Evolutionary conservation across 306 rosid genomes (phyloP), one percentile per base, ranked within the genome.

Genomic region (Abrus pulchellus): DNA sequence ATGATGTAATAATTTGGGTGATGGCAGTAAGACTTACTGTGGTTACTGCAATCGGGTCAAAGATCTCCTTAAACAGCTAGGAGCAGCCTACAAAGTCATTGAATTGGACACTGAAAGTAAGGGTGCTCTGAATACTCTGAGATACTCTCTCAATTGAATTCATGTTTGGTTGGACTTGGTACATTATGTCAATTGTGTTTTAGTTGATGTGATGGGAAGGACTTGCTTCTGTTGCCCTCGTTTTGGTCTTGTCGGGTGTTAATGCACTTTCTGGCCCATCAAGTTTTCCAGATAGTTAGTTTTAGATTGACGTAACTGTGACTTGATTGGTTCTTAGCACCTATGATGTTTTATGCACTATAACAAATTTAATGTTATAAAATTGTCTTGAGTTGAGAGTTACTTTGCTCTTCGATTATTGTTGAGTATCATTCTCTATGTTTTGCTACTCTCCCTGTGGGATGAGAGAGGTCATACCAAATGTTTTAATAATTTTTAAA

Each of bases 21-120:
- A 33, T 88, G 78, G 66, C 97, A 92, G 98, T 75, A 94, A 94
- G 86, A 92, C 94, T 12, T 88, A 92, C 68, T 92, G 98, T 82
- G 97, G 97, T 33, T 94, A 83, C 78, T 92, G 97, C 85, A 74
- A 83, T 80, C 83, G 89, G 77, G 93, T 94, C 33, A 92, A 92
- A 80, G 88, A 86, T 48, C 86, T 94, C 2, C 55, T 94, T 53
- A 73, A 66, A 68, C 89, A 90, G 83, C 80, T 89, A 6, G 92
- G 91, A 85, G 98, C 91, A 40, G 0, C 81, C 50, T 82, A 20
- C 78, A 91, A 89, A 89, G 90, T 91, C 80, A 33, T 91, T 82
- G 97, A 94, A 83, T 75, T 94, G 79, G 83, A 94, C 64, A 85
- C 75, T 32, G 91, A 87, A 85, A 75, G 98, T 92, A 82, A 77